Evolutionary conservation across 805 yeast species (phyloP).

Genomic region (Kuraishia floccosa): DNA sequence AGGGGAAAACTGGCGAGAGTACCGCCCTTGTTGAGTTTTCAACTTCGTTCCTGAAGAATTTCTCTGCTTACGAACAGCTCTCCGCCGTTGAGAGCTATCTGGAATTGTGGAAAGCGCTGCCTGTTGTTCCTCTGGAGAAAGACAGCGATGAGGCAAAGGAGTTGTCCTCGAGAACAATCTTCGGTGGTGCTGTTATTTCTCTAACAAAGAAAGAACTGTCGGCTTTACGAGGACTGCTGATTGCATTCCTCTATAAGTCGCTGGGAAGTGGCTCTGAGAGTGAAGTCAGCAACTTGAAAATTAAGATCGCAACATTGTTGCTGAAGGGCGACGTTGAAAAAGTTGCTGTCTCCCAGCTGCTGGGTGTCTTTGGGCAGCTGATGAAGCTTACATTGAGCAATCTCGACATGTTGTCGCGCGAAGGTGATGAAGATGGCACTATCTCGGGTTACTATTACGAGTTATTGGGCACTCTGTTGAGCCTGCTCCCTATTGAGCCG

Average conservation of each 20-base stretch:
- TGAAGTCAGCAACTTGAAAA: slow-evolving; percentile 13
- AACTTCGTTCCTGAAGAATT: slow-evolving; percentile 55
- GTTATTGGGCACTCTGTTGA: slow-evolving; percentile 51
- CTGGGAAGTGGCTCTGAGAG: slow-evolving; percentile 21
- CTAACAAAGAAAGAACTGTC: slow-evolving; percentile 35
- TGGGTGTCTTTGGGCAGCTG: neutral
- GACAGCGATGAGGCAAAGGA: slow-evolving; percentile 15
- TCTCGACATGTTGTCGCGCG: slow-evolving; percentile 10
- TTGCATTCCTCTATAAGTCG: slow-evolving; percentile 43
- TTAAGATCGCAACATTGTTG: slow-evolving; percentile 41
- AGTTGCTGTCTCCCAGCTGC: neutral
- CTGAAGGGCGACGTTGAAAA: slow-evolving; percentile 11
- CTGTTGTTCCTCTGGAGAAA: slow-evolving; percentile 27
- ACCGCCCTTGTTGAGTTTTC: slow-evolving; percentile 62
- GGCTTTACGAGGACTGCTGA: slow-evolving; percentile 35
- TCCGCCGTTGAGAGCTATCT: slow-evolving; percentile 39
- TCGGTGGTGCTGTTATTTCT: slow-evolving; percentile 48
- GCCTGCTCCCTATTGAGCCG: slow-evolving; percentile 62
- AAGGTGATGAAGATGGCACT: slow-evolving; percentile 16
- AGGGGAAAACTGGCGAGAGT: slow-evolving; percentile 56
- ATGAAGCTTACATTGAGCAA: slow-evolving; percentile 1
- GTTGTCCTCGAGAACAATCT: slow-evolving; percentile 43
- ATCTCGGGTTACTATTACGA: slow-evolving; percentile 34
- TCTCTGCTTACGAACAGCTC: slow-evolving; percentile 59
- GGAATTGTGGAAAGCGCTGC: slow-evolving; percentile 38